Evolutionary conservation across 352 stramenopile genomes (phyloP), one percentile per base, ranked within the genome.

Genomic region (Pythium biforme): DNA sequence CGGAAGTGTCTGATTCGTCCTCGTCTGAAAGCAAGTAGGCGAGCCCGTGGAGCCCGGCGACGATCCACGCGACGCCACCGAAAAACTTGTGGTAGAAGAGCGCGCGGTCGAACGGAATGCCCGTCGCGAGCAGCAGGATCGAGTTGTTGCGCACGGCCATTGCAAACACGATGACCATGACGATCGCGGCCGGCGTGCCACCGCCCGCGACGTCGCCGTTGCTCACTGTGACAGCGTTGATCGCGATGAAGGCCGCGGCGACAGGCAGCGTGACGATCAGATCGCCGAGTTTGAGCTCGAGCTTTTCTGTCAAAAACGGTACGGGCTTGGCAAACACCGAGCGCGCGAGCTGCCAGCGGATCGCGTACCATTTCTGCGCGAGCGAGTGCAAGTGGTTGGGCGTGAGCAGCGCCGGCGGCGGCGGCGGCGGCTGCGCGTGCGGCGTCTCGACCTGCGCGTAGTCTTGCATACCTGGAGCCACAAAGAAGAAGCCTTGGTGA

Each of bases 81-180:
- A 73, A 70, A 8, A 80, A 34, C 47, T 80, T 83, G 68, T 85
- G 77, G 63, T 85, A 85, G 19, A 81, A 69, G 19, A 87, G 47
- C 48, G 60, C 72, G 4, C 77, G 75, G 41, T 87, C 77, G 53
- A 80, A 87, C 3, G 77, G 72, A 19, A 87, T 65, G 1, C 75
- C 77, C 4, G 74, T 83, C 31, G 74, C 25, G 7, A 48, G 33
- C n/a, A 81, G 56, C 15, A 87, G 66, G 26, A 75, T 57, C 26
- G 70, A 74, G 50, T 87, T 85, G 62, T 88, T 85, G 40, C 77
- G 73, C 4, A 87, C 62, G 0, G 74, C 64, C 0, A 87, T 54
- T 7, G 72, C 57, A 53, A 85, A 81, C 4, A 76, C 65, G 20
- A 81, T 5, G 17, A 77, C 43, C 33, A 87, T 60, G 10, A 66